A percentile compares a stretch with the other conserved stretches of the same genome.
Conservation (phyloP, 768 basidiomycete genomes). For the Candolleomyces eurysporus region DNA sequence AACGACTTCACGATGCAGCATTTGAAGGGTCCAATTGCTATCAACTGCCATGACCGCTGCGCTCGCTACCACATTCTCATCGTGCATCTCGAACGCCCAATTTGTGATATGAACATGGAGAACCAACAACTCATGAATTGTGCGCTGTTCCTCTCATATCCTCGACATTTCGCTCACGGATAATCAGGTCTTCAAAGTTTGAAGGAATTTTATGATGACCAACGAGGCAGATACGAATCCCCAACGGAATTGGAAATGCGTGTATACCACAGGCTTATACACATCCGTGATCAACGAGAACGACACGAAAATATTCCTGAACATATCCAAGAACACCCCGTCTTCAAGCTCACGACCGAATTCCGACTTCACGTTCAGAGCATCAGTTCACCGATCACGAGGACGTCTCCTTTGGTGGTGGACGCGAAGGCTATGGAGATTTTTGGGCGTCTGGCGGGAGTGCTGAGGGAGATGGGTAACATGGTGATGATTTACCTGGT, state of each 20-base stretch:
- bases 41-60: constrained; percentile 91
- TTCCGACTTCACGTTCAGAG: constrained; percentile 80
- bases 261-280: constrained; percentile 89
- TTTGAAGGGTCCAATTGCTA: constrained; percentile 69
- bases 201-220: constrained; percentile 92
- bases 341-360: constrained; percentile 78
- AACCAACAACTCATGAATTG: constrained; percentile 91
- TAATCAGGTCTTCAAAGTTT: constrained; percentile 80
- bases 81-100: constrained; percentile 62
- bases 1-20: constrained; percentile 96
- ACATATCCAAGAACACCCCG: constrained; percentile 64
- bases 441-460: constrained; percentile 58
- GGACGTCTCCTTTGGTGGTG: constrained; percentile 61
- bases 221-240: constrained; percentile 61
- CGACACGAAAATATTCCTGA: constrained; percentile 72
- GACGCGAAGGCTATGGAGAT: constrained; percentile 66
- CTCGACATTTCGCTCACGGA: background rate
- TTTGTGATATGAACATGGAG: constrained; percentile 60
- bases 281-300: constrained; percentile 82
- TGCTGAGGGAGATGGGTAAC: constrained; percentile 64
- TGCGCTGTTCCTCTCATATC: constrained; percentile 36
- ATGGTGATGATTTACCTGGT: constrained; percentile 82
- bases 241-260: constrained; percentile 94
- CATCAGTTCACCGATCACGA: constrained; percentile 73
- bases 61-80: constrained; percentile 91